Evolutionary conservation across 73 alveolate genomes (phyloP).

Genomic region (Paramecium sexaurelia): DNA sequence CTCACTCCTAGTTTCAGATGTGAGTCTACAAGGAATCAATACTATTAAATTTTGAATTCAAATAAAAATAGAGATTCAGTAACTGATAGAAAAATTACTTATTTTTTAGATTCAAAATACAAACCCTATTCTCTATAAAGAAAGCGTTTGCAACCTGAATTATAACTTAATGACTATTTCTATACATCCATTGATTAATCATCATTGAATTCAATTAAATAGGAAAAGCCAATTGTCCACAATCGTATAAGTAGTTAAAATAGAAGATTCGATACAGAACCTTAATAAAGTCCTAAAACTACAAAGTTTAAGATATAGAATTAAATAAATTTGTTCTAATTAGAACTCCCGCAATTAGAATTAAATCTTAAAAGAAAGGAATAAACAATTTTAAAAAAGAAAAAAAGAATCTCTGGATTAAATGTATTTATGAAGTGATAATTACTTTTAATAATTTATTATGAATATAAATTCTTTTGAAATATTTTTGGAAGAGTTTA

Average conservation of each 20-base stretch:
- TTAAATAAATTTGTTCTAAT: neutral
- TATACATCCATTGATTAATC: neutral
- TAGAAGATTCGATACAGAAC: neutral
- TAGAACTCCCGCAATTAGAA: neutral
- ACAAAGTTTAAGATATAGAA: neutral
- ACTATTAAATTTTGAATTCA: neutral
- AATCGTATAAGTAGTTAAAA: neutral
- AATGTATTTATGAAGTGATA: neutral
- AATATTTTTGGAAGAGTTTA: neutral
- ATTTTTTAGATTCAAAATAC: neutral
- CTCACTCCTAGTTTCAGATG: neutral
- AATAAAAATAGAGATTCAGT: neutral
- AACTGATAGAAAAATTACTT: neutral
- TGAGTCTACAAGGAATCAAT: neutral
- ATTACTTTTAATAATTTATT: neutral
- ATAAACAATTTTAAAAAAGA: neutral
- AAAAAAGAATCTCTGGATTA: slow-evolving; percentile 2
- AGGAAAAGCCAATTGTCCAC: neutral
- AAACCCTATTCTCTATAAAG: neutral
- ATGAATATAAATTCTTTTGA: neutral
- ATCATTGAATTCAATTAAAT: neutral
- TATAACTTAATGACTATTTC: neutral
- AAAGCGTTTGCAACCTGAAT: neutral
- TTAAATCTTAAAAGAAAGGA: neutral
- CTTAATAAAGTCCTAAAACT: neutral